These are phyloP conservation scores for Xerocomus nothofagi DNA, from an alignment of 1,284 basidiomycete species.

Conservation along the genomic window DNA sequence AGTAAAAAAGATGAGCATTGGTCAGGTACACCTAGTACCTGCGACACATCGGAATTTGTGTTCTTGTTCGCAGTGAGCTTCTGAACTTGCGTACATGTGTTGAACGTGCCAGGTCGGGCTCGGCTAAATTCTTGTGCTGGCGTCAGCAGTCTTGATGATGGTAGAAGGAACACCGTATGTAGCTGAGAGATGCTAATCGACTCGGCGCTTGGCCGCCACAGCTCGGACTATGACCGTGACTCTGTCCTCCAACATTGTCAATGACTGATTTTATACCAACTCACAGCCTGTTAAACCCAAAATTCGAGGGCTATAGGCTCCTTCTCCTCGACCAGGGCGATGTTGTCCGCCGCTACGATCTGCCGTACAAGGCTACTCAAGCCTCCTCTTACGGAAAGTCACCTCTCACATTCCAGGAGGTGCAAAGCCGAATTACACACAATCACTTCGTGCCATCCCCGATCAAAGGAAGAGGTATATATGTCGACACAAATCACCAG, in stretches of 20 bases:
- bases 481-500: conserved; percentile 68
- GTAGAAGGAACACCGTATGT: too few relatives aligned
- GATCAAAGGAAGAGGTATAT: conserved; percentile 54
- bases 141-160: too few relatives aligned
- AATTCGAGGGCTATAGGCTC: conserved; percentile 84
- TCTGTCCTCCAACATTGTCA: not conserved
- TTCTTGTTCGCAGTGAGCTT: not conserved
- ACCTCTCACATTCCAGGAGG: conserved; percentile 75
- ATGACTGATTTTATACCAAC: conserved; percentile 41
- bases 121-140: too few relatives aligned
- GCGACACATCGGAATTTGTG: not conserved
- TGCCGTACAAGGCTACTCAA: conserved; percentile 58
- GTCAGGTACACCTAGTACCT: not conserved
- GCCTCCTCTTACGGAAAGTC: conserved; percentile 56
- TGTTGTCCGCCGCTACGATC: conserved; percentile 47
- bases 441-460: conserved; percentile 71
- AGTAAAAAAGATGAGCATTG: too few relatives aligned
- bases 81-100: not conserved
- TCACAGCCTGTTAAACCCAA: conserved; percentile 66
- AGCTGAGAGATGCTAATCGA: too few relatives aligned
- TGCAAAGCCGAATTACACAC: conserved; percentile 80
- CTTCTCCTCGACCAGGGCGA: conserved; percentile 57
- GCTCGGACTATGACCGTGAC: conserved; percentile 1
- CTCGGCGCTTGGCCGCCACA: too few relatives aligned
- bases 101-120: not conserved